These are phyloP conservation scores for Mycena chlorophos DNA, from an alignment of 768 basidiomycete species.

Conservation along the genomic window DNA sequence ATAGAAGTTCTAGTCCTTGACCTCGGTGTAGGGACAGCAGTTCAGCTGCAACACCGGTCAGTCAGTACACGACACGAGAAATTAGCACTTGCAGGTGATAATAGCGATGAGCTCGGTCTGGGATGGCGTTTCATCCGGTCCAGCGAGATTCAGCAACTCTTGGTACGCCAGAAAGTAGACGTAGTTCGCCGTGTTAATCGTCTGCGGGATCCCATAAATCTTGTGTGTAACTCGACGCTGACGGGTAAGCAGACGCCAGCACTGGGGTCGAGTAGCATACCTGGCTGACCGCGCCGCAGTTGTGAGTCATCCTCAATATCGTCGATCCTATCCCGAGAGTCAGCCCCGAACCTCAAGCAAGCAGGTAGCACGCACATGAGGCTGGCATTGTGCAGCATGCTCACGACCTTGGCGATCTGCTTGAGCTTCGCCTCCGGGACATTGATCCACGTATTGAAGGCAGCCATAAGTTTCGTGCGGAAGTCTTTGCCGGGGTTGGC, in stretches of 20 bases:
- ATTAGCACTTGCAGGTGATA: slow-evolving; percentile 60
- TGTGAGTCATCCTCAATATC: slow-evolving; percentile 94
- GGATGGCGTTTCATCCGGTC: slow-evolving; percentile 26
- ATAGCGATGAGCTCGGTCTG: slow-evolving; percentile 61
- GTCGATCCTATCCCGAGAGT: slow-evolving; percentile 62
- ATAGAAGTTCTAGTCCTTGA: slow-evolving; percentile 91
- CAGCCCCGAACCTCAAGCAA: neutral
- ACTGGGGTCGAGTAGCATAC: slow-evolving; percentile 30
- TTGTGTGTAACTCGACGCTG: slow-evolving; percentile 76
- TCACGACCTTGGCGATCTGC: slow-evolving; percentile 79
- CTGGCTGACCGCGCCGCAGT: slow-evolving; percentile 82
- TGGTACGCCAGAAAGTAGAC: slow-evolving; percentile 94
- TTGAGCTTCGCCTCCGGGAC: slow-evolving; percentile 72
- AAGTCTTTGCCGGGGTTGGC: slow-evolving; percentile 93
- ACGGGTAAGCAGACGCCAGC: neutral
- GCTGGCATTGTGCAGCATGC: slow-evolving; percentile 93
- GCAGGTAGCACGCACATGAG: slow-evolving; percentile 60
- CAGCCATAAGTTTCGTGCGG: slow-evolving; percentile 80
- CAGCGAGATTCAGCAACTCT: slow-evolving; percentile 60
- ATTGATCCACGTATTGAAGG: slow-evolving; percentile 90
- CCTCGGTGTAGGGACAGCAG: slow-evolving; percentile 89
- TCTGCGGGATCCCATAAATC: slow-evolving; percentile 95
- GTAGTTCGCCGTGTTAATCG: slow-evolving; percentile 96
- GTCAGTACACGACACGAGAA: neutral
- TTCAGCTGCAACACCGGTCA: slow-evolving; percentile 43